These are phyloP conservation scores for Lathyrus tuberosus DNA, from an alignment of 306 rosid species.

Conservation along the genomic window DNA sequence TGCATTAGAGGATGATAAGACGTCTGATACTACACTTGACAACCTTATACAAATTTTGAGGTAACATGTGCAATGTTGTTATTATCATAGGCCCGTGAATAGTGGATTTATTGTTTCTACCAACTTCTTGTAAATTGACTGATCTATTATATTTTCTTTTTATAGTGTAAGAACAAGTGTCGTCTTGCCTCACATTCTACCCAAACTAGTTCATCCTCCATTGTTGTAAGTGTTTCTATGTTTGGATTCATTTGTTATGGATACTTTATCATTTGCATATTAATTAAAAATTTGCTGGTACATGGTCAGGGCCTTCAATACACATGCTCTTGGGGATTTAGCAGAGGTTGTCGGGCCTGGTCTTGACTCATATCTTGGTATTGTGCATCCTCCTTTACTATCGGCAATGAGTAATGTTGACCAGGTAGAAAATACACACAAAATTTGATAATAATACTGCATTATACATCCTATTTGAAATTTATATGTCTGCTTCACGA, in stretches of 20 bases:
- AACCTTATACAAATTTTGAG: slow-evolving; percentile 97
- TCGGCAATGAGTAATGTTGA: slow-evolving; percentile 78
- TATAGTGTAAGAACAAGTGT: slow-evolving; percentile 88
- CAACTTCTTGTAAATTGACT: slow-evolving; percentile 29
- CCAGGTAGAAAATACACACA: slow-evolving; percentile 48
- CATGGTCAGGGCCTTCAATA: slow-evolving; percentile 78
- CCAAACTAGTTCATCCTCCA: slow-evolving; percentile 91
- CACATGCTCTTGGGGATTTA: slow-evolving; percentile 97
- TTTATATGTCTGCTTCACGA: background rate
- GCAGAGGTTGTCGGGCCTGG: slow-evolving; percentile 99
- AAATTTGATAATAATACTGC: slow-evolving; percentile 19
- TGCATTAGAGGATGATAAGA: slow-evolving; percentile 87
- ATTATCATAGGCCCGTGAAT: background rate
- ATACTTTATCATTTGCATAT: slow-evolving; percentile 9
- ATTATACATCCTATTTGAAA: slow-evolving; percentile 22
- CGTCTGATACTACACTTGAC: slow-evolving; percentile 94
- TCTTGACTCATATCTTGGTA: slow-evolving; percentile 77
- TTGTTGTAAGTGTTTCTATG: slow-evolving; percentile 68
- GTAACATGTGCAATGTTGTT: slow-evolving; percentile 41
- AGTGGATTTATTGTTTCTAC: slow-evolving; percentile 16
- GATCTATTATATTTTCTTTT: slow-evolving; percentile 34
- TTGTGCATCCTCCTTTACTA: slow-evolving; percentile 87
- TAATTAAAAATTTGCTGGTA: slow-evolving; percentile 25
- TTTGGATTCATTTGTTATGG: slow-evolving; percentile 28
- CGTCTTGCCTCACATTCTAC: slow-evolving; percentile 92